Evolutionary conservation across 257 asterid genomes (phyloP).

Genomic region (Solanum pennellii): DNA sequence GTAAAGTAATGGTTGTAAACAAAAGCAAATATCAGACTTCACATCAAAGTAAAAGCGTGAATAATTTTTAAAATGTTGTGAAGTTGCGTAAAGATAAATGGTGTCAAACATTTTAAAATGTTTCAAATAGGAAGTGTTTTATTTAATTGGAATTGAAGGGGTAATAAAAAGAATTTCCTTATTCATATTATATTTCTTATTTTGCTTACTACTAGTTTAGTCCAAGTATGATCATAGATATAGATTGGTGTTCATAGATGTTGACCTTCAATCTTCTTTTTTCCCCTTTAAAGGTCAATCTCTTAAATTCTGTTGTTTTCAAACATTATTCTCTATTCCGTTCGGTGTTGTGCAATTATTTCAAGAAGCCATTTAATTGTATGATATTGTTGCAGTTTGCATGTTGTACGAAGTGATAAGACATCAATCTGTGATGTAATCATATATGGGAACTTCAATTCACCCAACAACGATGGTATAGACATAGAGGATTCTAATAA

Average conservation of each 20-base stretch:
- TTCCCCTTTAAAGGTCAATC: background rate
- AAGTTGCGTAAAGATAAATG: background rate
- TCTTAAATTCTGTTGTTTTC: background rate
- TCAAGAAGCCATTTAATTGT: background rate
- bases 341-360: background rate
- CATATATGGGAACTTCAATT: conserved; percentile 69
- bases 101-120: background rate
- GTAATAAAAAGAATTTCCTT: background rate
- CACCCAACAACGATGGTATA: conserved; percentile 91
- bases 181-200: background rate
- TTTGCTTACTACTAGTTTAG: background rate
- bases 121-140: background rate
- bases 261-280: background rate
- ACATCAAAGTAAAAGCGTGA: background rate
- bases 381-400: conserved; percentile 46
- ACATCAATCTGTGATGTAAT: conserved; percentile 54
- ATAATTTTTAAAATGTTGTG: background rate
- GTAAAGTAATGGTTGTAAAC: background rate
- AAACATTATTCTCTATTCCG: background rate
- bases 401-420: conserved; percentile 59
- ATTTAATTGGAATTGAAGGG: background rate
- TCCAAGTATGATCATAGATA: background rate
- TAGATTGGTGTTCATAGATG: background rate
- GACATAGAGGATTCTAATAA: conserved; percentile 88
- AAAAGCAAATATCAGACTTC: background rate